Percentiles rank a stretch among this genome's conserved stretches.
Conservation (phyloP, 345 rosid genomes). For the Citropsis articulata region DNA sequence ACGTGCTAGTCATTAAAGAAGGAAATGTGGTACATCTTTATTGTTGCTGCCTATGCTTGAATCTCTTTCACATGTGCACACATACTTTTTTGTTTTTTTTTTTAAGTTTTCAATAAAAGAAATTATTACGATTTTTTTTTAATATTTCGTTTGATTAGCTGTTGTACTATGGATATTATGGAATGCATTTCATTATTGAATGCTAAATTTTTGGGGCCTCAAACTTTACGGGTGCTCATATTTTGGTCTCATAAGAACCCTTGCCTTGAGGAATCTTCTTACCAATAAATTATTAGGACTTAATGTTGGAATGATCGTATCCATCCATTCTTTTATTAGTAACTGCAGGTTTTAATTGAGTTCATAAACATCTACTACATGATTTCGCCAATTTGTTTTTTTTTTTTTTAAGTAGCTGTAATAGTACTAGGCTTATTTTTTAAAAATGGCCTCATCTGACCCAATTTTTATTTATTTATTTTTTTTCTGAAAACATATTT, state of each 20-base stretch:
- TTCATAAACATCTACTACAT: background rate
- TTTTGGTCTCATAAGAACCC: background rate
- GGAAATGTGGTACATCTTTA: no score
- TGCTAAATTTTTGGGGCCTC: background rate
- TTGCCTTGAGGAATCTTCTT: background rate
- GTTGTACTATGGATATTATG: background rate
- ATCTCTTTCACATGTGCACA: no score
- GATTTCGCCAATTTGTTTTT: no score
- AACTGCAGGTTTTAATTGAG: background rate
- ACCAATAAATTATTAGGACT: background rate
- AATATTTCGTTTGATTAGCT: background rate
- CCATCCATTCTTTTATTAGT: background rate
- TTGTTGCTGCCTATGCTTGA: no score
- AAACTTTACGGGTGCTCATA: background rate
- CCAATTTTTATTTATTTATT: background rate
- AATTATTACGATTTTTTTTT: background rate
- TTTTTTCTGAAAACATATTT: conserved; percentile 8
- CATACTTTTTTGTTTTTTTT: no score
- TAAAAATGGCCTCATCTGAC: background rate
- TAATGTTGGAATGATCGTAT: background rate
- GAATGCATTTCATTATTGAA: background rate
- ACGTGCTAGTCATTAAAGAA: no score
- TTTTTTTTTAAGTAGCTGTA: no score
- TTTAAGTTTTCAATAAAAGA: background rate
- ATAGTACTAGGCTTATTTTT: background rate